These are phyloP conservation scores for Scenedesmus sp. DNA, from an alignment of 163 green algal genomes.

Conservation along the genomic window DNA sequence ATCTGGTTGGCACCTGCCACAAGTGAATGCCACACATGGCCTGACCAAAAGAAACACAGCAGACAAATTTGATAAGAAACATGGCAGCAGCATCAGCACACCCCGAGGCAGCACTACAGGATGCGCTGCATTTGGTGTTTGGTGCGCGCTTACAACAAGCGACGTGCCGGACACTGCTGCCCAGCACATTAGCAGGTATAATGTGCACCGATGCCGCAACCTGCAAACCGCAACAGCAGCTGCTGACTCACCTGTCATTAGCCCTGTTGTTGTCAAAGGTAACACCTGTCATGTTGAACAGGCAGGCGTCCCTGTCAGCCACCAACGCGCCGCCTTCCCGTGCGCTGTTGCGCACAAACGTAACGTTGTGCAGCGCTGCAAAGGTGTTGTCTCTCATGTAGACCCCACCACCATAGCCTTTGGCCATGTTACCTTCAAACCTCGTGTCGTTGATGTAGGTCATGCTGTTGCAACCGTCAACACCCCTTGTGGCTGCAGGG, in stretches of 20 bases:
- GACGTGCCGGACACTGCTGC: no score
- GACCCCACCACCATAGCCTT: not conserved
- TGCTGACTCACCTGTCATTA: not conserved
- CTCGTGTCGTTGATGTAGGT: constrained; percentile 21
- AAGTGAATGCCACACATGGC: no score
- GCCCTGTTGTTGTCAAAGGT: constrained; percentile 10
- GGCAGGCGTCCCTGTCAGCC: constrained; percentile 38
- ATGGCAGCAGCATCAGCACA: not conserved
- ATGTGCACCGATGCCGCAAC: not conserved
- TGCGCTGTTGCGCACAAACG: not conserved
- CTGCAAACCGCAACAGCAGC: not conserved
- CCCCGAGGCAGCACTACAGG: no score
- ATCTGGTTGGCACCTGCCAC: not conserved
- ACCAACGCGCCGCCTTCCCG: not conserved
- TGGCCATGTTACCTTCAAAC: constrained; percentile 12
- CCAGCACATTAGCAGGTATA: not conserved
- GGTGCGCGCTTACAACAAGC: no score
- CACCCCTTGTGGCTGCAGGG: not conserved
- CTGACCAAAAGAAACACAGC: not conserved
- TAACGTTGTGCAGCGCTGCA: not conserved
- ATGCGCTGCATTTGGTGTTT: no score
- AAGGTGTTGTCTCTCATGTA: not conserved
- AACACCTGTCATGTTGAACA: constrained; percentile 9
- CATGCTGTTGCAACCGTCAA: not conserved
- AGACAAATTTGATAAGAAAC: not conserved